Base-by-base conservation (phyloP, 345 rosid species). In the Orychophragmus violaceus region DNA sequence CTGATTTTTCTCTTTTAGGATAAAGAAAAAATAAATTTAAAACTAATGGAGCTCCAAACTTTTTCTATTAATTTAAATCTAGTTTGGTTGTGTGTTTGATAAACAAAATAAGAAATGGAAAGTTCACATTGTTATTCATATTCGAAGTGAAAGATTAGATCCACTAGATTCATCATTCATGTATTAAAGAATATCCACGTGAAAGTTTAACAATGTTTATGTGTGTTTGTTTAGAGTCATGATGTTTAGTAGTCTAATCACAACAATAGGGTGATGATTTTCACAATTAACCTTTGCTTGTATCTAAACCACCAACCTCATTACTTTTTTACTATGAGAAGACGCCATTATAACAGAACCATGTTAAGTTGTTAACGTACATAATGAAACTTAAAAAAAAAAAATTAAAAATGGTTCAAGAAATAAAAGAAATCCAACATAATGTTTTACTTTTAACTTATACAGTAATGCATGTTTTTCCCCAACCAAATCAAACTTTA, bases 211-310 rank as follows among this genome's bases (percentile, higher is more conserved):
- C 14, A 2, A n/a, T 55, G 25, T 55, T 55, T 29, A 10, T 52
- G 36, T 19, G 62, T 39, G 71, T 29, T 67, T 44, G 46, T 66
- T 52, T 53, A 44, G 45, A 55, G 23, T 55, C 45, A 57, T 68
- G 57, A 57, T 68, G 72, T 21, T 67, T 68, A 68, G 39, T 36
- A 59, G 73, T 68, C 66, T 59, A 68, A 59, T 48, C 72, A 57
- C 58, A 58, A 58, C 29, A 46, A 68, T 23, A 45, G 29, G 8
- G 49, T 46, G 64, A 33, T 24, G 48, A 22, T 42, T 32, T 67
- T 66, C 19, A 23, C 9, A 45, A 24, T 24, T 16, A 68, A 33
- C 50, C 50, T 46, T 58, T 68, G 58, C 72, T 59, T 68, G 50
- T 46, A 18, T 58, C 49, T 33, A 58, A 68, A 58, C 58, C 50